Conservation (phyloP, 2,329 filamentous ascomycete genomes). For the Shiraia bambusicola region DNA sequence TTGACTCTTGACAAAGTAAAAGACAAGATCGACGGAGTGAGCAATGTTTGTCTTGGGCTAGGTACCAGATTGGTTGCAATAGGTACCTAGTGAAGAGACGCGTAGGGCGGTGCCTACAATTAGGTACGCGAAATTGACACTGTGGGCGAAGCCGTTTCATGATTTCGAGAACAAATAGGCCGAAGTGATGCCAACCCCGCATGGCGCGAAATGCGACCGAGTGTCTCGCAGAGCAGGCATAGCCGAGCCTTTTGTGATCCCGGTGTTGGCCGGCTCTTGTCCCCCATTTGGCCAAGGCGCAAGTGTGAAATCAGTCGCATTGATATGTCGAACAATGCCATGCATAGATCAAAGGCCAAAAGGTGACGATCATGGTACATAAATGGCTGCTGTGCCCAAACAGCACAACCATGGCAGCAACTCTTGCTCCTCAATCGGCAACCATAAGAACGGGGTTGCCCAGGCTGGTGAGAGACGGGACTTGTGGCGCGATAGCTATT, state of each 20-base stretch:
- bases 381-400: no score
- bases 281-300: not conserved
- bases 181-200: slow-evolving; percentile 1
- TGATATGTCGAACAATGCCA: not conserved
- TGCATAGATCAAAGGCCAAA: not conserved
- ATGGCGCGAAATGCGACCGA: not conserved
- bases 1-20: no score
- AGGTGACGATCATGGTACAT: not conserved
- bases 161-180: not conserved
- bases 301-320: not conserved
- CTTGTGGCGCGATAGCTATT: not conserved
- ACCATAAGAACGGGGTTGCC: no score
- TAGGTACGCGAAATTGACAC: no score
- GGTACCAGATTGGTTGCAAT: no score
- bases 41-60: no score
- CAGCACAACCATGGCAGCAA: no score
- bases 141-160: not conserved
- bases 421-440: no score
- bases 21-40: no score
- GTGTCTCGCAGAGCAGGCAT: not conserved
- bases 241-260: slow-evolving; percentile 2
- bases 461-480: no score
- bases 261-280: slow-evolving; percentile 1
- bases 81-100: no score
- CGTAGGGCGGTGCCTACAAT: no score